phyloP scores from a whole-genome alignment of 2,329 filamentous ascomycete genomes.

The Zopfia rhizophila region DNA sequence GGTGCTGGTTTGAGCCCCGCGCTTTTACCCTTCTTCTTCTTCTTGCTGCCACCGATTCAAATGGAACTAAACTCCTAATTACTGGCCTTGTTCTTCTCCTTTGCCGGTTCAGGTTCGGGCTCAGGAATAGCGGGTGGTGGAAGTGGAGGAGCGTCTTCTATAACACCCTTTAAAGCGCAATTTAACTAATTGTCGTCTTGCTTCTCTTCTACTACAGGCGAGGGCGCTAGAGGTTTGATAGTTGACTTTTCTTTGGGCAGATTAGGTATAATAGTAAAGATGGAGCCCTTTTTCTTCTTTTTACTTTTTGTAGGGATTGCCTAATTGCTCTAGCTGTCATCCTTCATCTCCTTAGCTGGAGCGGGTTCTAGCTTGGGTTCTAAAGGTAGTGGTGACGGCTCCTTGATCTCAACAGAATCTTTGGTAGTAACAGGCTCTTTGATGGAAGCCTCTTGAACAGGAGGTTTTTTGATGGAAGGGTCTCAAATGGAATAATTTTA shows the following conservation, averaged over 20 bases:
- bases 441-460: no score
- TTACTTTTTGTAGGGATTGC: no score
- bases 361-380: no score
- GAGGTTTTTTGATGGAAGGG: no score
- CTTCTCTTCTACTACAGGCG: slow-evolving; percentile 2
- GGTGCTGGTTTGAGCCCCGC: not conserved
- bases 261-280: no score
- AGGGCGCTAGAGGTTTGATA: not conserved
- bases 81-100: not conserved
- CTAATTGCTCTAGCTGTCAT: no score
- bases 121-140: not conserved
- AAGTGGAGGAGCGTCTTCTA: slow-evolving; percentile 3
- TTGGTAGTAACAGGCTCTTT: slow-evolving; percentile 4
- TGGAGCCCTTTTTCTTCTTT: no score
- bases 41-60: not conserved
- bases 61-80: not conserved
- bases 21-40: slow-evolving; percentile 3
- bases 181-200: not conserved
- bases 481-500: no score
- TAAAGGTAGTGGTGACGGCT: no score
- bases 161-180: not conserved
- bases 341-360: no score
- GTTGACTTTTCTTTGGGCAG: not conserved
- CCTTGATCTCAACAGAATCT: no score
- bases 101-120: not conserved